Evolutionary conservation across 306 rosid genomes (phyloP).

Genomic region (Senna siamea): DNA sequence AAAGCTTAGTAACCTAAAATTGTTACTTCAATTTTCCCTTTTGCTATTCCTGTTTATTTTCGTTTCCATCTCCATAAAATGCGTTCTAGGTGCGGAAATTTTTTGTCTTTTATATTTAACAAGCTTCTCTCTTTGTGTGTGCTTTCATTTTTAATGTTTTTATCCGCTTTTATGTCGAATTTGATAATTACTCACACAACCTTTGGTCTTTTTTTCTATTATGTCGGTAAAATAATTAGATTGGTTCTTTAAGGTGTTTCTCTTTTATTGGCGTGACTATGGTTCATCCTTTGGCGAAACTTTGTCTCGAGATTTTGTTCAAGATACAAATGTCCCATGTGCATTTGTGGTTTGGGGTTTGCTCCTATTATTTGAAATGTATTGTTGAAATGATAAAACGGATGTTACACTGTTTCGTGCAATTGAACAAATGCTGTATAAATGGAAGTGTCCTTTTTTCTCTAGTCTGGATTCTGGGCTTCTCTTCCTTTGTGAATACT

Average conservation of each 20-base stretch:
- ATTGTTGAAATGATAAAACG: conserved; percentile 25
- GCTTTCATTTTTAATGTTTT: background rate
- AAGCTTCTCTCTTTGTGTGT: background rate
- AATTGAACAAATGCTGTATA: background rate
- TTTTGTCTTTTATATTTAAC: background rate
- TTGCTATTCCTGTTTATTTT: background rate
- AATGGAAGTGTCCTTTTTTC: background rate
- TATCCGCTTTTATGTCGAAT: background rate
- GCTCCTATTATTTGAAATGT: conserved; percentile 2
- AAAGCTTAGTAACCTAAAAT: background rate
- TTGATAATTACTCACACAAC: background rate
- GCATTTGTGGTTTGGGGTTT: background rate
- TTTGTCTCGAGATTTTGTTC: background rate
- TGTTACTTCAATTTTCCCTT: background rate
- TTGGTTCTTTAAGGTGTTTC: background rate
- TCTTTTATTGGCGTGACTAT: background rate
- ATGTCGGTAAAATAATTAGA: background rate
- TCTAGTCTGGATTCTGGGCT: background rate
- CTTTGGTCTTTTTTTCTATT: background rate
- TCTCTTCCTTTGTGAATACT: background rate
- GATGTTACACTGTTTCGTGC: background rate
- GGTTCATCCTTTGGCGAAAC: background rate
- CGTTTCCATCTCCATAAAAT: background rate
- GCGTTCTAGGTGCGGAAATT: background rate
- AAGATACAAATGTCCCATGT: too few species aligned